Evolutionary conservation across 2,329 filamentous ascomycete genomes (phyloP).

Genomic region (Fusarium falciforme): DNA sequence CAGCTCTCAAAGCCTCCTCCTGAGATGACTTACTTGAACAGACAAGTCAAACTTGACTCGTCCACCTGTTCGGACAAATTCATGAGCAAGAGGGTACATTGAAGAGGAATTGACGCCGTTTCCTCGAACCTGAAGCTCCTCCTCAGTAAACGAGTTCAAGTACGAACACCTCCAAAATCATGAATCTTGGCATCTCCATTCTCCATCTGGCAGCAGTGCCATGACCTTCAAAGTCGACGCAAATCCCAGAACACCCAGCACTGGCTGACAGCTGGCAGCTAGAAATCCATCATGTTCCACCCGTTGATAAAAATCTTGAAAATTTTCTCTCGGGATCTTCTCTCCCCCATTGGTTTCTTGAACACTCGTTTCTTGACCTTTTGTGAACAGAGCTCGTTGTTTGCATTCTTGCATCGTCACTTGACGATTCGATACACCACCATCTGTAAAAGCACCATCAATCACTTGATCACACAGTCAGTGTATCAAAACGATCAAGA

Average conservation of each 20-base stretch:
- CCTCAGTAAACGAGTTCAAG: neutral
- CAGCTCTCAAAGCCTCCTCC: neutral
- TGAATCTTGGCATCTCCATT: neutral
- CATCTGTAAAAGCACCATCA: neutral
- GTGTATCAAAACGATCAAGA: neutral
- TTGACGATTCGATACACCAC: neutral
- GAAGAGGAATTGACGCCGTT: neutral
- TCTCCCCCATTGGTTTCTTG: neutral
- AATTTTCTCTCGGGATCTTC: neutral
- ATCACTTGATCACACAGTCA: neutral
- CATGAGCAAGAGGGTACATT: neutral
- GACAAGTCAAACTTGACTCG: neutral
- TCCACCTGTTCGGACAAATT: no score
- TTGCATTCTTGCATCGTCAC: neutral
- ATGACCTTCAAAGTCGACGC: neutral
- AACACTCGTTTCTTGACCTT: neutral
- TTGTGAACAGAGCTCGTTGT: neutral
- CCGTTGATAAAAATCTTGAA: neutral
- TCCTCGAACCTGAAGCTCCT: neutral
- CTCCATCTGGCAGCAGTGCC: neutral
- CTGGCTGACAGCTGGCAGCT: slow-evolving; percentile 3
- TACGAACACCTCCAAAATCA: neutral
- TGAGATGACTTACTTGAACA: neutral
- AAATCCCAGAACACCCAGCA: neutral
- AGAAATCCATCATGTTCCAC: neutral